Evolutionary conservation across 2,329 filamentous ascomycete genomes (phyloP).

Genomic region (Stemphylium lycopersici): DNA sequence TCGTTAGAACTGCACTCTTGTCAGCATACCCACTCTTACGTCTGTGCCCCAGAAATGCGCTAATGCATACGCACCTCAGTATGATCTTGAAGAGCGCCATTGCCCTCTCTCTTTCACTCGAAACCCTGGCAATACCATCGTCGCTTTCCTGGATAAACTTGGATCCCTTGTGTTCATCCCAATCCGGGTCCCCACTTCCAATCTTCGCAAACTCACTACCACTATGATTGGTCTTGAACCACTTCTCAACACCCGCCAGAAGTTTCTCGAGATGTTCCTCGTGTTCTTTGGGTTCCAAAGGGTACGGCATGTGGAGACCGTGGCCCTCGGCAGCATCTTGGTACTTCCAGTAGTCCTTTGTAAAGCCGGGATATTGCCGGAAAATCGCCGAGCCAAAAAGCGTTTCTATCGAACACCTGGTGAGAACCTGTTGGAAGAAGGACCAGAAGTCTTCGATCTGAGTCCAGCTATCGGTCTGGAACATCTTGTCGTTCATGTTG

Average conservation of each 20-base stretch:
- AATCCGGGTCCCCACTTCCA: constrained; percentile 16
- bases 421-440: constrained; percentile 36
- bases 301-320: constrained; percentile 23
- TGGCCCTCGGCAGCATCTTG: constrained; percentile 26
- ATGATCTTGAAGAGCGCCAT: constrained; percentile 34
- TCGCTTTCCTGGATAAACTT: constrained; percentile 31
- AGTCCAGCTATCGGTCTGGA: constrained; percentile 36
- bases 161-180: constrained; percentile 29
- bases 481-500: constrained; percentile 40
- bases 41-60: neutral
- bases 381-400: constrained; percentile 35
- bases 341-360: constrained; percentile 38
- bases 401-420: constrained; percentile 30
- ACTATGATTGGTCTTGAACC: constrained; percentile 25
- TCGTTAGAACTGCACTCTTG: constrained; percentile 21
- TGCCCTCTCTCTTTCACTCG: constrained; percentile 10
- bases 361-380: constrained; percentile 31
- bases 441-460: constrained; percentile 41
- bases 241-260: constrained; percentile 28
- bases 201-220: constrained; percentile 24
- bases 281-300: constrained; percentile 21
- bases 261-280: constrained; percentile 26
- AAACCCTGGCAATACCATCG: constrained; percentile 12
- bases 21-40: constrained; percentile 5
- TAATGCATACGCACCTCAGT: constrained; percentile 24